These are phyloP conservation scores for Euphorbia lathyris DNA, from an alignment of 345 rosid species.

Conservation along the genomic window DNA sequence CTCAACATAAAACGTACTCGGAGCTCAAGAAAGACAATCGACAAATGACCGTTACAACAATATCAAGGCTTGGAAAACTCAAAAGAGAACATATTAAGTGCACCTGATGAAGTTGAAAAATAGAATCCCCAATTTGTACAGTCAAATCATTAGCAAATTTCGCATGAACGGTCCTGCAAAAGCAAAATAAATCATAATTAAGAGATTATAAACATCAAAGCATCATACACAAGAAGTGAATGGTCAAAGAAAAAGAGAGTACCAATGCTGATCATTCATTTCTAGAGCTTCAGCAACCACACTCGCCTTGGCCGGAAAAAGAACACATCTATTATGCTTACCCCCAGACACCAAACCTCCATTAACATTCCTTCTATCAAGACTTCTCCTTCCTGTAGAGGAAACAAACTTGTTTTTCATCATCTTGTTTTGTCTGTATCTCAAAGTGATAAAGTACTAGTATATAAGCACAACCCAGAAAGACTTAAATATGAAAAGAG, in stretches of 20 bases:
- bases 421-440: background rate
- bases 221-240: background rate
- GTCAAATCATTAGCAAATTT: constrained; percentile 42
- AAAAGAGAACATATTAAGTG: background rate
- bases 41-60: background rate
- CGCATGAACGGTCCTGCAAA: constrained; percentile 42
- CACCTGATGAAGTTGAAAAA: constrained; percentile 62
- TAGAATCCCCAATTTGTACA: constrained; percentile 42
- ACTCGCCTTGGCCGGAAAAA: constrained; percentile 23
- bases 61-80: background rate
- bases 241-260: background rate
- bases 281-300: constrained; percentile 39
- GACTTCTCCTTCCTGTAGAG: constrained; percentile 11
- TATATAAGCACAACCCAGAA: background rate
- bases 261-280: constrained; percentile 43
- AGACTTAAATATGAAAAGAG: background rate
- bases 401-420: constrained; percentile 25
- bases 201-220: background rate
- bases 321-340: constrained; percentile 34
- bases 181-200: background rate
- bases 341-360: constrained; percentile 15
- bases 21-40: background rate
- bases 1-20: background rate
- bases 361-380: constrained; percentile 11
- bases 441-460: background rate